Evolutionary conservation across 1,284 basidiomycete species (phyloP), one percentile per base, ranked within the genome.

Genomic region (Ustilago sp.): DNA sequence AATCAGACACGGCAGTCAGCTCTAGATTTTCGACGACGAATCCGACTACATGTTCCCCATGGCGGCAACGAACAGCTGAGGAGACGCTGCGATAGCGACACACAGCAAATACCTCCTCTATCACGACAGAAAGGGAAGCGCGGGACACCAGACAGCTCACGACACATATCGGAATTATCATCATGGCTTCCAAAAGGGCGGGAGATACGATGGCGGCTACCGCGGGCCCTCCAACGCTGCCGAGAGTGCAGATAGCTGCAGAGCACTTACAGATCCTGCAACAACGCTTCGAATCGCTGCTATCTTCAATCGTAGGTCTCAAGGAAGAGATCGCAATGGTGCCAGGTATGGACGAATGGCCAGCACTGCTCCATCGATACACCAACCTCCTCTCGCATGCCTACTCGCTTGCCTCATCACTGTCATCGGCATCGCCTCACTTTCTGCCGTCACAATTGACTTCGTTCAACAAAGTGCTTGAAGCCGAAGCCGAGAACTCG

Each of bases 281-380:
- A 39, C 80, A 82, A 60, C 57, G 80, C 2, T 80, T 77, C 61
- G 80, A 82, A 36, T 82, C 80, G 52, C 74, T 82, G 3, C 63
- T 80, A 7, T 73, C 74, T 17, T 82, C 80, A 3, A 79, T 82
- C 32, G 80, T 80, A 15, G 68, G 70, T 1, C 59, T 82, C n/a
- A 74, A 80, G 12, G 77, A 82, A 59, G 79, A 82, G 55, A 79
- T 76, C n/a, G 60, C 73, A 11, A 68, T 74, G 51, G 76, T 80
- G 8, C 80, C 80, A 1, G 80, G 80, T 9, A 59, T 82, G 47
- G 80, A 82, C 35, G 80, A 82, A 47, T 82, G 80, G 80, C 77
- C 79, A 31, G 76, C 80, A 31, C 52, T 82, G 23, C 64, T 80
- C 36, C 72, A 77, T 59, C 74, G 75, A 45, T 82, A 77, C 56